A percentile compares a stretch with the other conserved stretches of the same genome.
Conservation (phyloP, 2,329 filamentous ascomycete genomes). For the Celoporthe dispersa region DNA sequence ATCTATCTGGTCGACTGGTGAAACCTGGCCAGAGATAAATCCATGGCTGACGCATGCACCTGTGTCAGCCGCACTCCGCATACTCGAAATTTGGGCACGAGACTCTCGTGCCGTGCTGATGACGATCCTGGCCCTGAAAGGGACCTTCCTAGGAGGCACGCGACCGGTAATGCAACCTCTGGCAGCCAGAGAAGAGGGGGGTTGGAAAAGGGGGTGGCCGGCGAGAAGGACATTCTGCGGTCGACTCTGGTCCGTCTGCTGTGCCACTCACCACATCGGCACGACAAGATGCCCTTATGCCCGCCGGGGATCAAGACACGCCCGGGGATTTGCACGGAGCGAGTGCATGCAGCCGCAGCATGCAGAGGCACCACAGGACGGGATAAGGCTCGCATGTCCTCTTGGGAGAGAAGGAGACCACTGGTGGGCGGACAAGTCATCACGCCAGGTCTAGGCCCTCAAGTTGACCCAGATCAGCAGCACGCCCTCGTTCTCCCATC, state of each 20-base stretch:
- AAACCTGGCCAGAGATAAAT: neutral
- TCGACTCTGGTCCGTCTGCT: neutral
- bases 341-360: neutral
- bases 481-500: neutral
- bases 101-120: neutral
- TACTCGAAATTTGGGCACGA: neutral
- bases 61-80: neutral
- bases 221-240: neutral
- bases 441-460: slow-evolving; percentile 1
- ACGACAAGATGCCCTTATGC: neutral
- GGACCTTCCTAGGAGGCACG: neutral
- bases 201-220: neutral
- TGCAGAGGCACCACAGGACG: neutral
- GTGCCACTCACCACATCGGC: slow-evolving; percentile 4
- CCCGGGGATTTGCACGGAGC: neutral
- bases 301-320: slow-evolving; percentile 11
- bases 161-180: neutral
- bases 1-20: neutral
- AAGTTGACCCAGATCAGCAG: neutral
- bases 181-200: neutral
- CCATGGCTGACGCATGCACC: slow-evolving; percentile 2
- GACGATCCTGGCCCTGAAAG: neutral
- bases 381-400: neutral
- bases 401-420: neutral
- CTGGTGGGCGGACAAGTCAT: neutral